Percentiles rank a stretch among this genome's conserved stretches.
These are phyloP conservation scores for Microbotryum intermedium DNA, from an alignment of 1,284 basidiomycete species.

Conservation along the genomic window DNA sequence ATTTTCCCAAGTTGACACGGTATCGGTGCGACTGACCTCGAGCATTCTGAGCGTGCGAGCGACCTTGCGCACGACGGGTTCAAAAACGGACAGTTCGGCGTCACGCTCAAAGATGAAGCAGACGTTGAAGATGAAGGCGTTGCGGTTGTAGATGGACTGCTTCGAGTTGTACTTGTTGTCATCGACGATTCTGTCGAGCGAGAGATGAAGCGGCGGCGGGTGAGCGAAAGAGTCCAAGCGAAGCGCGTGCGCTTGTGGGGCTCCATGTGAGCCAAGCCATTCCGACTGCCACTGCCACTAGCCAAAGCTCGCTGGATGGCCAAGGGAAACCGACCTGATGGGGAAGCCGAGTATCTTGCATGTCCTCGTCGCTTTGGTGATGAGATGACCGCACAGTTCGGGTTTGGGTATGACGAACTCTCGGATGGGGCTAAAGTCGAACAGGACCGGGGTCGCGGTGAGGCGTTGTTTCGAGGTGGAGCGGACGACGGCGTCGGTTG, in stretches of 20 bases:
- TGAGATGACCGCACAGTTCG: conserved; percentile 76
- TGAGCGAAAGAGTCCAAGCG: no score
- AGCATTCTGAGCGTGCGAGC: conserved; percentile 75
- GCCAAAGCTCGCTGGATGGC: background rate
- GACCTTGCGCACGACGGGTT: conserved; percentile 90
- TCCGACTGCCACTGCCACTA: no score
- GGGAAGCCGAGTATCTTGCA: conserved; percentile 85
- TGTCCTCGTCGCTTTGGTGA: conserved; percentile 55
- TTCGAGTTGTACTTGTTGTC: conserved; percentile 64
- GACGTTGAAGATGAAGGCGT: conserved; percentile 89
- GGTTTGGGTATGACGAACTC: conserved; percentile 89
- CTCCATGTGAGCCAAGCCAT: background rate
- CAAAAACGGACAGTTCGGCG: conserved; percentile 87
- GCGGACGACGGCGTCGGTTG: conserved; percentile 2
- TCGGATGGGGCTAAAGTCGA: conserved; percentile 83
- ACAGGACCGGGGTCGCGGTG: conserved; percentile 46
- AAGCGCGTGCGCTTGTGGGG: background rate
- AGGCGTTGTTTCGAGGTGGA: conserved; percentile 10
- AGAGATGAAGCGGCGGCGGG: background rate
- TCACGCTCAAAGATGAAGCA: conserved; percentile 74
- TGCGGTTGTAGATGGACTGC: conserved; percentile 61
- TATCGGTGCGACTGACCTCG: conserved; percentile 55
- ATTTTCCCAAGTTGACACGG: background rate
- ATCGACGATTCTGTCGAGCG: conserved; percentile 42
- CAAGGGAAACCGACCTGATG: conserved; percentile 45